A percentile compares a stretch with the other conserved stretches of the same genome.
Evolutionary conservation across 2,329 filamentous ascomycete genomes (phyloP).

Genomic region (Fusarium vanettenii): DNA sequence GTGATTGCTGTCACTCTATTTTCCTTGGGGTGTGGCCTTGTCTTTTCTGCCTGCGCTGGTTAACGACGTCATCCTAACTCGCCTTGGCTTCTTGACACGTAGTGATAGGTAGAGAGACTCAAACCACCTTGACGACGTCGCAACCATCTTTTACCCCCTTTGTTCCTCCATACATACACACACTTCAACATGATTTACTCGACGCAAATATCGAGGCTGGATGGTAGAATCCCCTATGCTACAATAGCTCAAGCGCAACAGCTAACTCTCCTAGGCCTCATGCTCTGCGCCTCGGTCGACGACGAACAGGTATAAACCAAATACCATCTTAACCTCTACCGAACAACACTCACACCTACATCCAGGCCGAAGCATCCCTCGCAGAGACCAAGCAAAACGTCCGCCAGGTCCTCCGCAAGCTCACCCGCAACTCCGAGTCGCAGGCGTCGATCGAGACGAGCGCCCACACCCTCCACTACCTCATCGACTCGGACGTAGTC

Average conservation of each 20-base stretch:
- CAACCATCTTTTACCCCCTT: slow-evolving; percentile 2
- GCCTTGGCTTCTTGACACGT: slow-evolving; percentile 44
- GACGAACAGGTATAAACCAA: slow-evolving; percentile 77
- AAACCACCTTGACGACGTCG: slow-evolving; percentile 21
- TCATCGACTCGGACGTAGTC: slow-evolving; percentile 84
- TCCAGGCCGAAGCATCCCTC: slow-evolving; percentile 75
- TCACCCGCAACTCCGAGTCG: slow-evolving; percentile 88
- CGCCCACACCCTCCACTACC: slow-evolving; percentile 87
- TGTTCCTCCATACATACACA: not conserved
- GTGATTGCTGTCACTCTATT: not conserved
- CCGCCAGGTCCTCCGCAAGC: slow-evolving; percentile 87
- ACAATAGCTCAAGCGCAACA: not conserved
- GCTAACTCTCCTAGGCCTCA: slow-evolving; percentile 74
- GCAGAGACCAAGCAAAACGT: slow-evolving; percentile 90
- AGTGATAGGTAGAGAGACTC: slow-evolving; percentile 16
- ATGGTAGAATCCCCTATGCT: slow-evolving; percentile 67
- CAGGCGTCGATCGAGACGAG: slow-evolving; percentile 93
- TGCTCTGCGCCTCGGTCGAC: slow-evolving; percentile 94
- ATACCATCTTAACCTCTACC: not conserved
- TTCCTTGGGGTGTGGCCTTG: not conserved
- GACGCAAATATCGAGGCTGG: slow-evolving; percentile 93
- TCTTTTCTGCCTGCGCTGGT: slow-evolving; percentile 12
- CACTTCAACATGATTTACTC: slow-evolving; percentile 78
- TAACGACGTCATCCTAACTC: slow-evolving; percentile 25
- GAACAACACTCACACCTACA: not conserved